These are phyloP conservation scores for Neopestalotiopsis sp. DNA, from an alignment of 2,329 filamentous ascomycete genomes.

Conservation along the genomic window DNA sequence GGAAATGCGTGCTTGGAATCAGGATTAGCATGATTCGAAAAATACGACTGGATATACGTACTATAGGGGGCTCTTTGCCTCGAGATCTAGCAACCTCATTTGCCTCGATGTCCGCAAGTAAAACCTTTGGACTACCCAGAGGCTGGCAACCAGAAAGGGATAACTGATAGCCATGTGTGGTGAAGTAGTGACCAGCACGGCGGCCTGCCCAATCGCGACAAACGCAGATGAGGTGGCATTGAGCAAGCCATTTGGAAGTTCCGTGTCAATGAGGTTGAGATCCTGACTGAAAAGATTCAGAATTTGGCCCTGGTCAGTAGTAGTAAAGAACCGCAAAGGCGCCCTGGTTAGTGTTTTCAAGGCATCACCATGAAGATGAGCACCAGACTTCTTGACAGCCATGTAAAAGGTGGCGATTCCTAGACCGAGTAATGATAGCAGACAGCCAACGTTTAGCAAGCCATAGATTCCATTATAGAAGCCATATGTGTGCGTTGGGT, in stretches of 20 bases:
- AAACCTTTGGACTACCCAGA: slow-evolving; percentile 51
- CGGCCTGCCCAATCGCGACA: slow-evolving; percentile 43
- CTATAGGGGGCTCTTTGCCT: slow-evolving; percentile 54
- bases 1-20: slow-evolving; percentile 43
- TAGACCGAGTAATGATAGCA: not conserved
- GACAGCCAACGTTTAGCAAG: slow-evolving; percentile 22
- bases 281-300: slow-evolving; percentile 47
- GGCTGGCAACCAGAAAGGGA: slow-evolving; percentile 42
- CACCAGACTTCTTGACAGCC: not conserved
- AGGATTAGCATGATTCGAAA: slow-evolving; percentile 7
- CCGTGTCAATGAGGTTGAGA: slow-evolving; percentile 42
- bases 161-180: slow-evolving; percentile 48
- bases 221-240: slow-evolving; percentile 19
- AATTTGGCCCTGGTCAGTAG: slow-evolving; percentile 31
- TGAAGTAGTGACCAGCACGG: slow-evolving; percentile 43
- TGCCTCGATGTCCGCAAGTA: slow-evolving; percentile 59
- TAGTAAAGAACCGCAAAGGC: slow-evolving; percentile 40
- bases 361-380: slow-evolving; percentile 20
- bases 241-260: slow-evolving; percentile 37
- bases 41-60: slow-evolving; percentile 30
- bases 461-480: slow-evolving; percentile 33
- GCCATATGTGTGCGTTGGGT: slow-evolving; percentile 24
- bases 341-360: slow-evolving; percentile 16
- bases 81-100: slow-evolving; percentile 54
- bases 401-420: not conserved